A percentile compares a stretch with the other conserved stretches of the same genome.
Evolutionary conservation across 768 basidiomycete genomes (phyloP).

Genomic region (Amanita molliuscula): DNA sequence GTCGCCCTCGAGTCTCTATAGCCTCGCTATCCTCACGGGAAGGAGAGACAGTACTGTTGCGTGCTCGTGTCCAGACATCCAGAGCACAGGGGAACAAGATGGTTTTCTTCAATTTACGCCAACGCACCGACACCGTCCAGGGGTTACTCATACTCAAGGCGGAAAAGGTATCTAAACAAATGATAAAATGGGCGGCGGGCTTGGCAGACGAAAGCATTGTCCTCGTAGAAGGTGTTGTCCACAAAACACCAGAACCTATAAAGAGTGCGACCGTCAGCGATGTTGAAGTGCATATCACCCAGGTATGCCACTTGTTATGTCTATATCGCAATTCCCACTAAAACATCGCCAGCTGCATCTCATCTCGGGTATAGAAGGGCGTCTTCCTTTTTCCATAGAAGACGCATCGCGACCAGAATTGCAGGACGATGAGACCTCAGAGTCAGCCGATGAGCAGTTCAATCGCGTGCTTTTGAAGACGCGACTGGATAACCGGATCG

Average conservation of each 20-base stretch:
- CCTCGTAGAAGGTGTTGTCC: conserved; percentile 76
- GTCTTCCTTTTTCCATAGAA: conserved; percentile 85
- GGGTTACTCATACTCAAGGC: conserved; percentile 65
- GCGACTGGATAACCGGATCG: conserved; percentile 85
- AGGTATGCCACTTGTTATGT: conserved; percentile 36
- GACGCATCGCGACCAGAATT: conserved; percentile 80
- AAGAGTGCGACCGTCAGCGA: conserved; percentile 85
- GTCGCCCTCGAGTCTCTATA: conserved; percentile 54
- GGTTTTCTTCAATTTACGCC: conserved; percentile 88
- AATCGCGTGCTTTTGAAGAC: conserved; percentile 87
- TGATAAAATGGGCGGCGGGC: conserved; percentile 85
- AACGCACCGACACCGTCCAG: conserved; percentile 80
- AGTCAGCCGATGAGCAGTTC: conserved; percentile 46
- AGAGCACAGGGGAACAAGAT: conserved; percentile 93
- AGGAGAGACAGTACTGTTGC: conserved; percentile 70
- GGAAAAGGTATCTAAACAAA: conserved; percentile 86
- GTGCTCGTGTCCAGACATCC: conserved; percentile 85
- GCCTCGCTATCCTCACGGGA: conserved; percentile 50
- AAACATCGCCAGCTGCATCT: conserved; percentile 56
- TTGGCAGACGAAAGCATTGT: conserved; percentile 85
- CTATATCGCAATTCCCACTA: conserved; percentile 2
- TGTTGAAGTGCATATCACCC: conserved; percentile 76
- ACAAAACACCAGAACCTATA: conserved; percentile 73
- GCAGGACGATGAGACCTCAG: conserved; percentile 29
- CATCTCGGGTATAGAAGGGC: conserved; percentile 65